phyloP scores from a whole-genome alignment of 23 red algal genomes.

The Gracilariopsis chorda region DNA sequence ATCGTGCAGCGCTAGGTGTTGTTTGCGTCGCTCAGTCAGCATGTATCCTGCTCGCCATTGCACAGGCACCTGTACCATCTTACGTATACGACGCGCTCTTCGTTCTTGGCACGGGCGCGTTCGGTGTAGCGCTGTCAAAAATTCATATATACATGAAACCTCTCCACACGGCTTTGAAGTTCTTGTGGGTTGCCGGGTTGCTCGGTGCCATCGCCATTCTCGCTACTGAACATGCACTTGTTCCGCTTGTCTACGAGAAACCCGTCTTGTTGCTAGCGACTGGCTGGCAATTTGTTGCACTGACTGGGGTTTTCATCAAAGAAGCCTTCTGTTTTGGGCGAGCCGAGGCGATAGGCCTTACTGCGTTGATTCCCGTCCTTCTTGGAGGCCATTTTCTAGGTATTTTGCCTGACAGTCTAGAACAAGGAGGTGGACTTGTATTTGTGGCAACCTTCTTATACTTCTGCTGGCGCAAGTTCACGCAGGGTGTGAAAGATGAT shows the following conservation, averaged over 20 bases:
- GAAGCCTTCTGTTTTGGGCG: conserved; percentile 91
- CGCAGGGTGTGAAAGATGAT: conserved; percentile 65
- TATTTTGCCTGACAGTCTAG: neutral
- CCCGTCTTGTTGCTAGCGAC: conserved; percentile 44
- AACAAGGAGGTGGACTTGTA: neutral
- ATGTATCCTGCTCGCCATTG: conserved; percentile 1
- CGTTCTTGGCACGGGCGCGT: neutral
- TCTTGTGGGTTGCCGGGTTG: conserved; percentile 53
- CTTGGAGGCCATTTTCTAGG: conserved; percentile 74
- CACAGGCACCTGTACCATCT: neutral
- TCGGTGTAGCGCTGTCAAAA: conserved; percentile 69
- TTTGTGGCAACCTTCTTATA: conserved; percentile 56
- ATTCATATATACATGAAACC: conserved; percentile 97
- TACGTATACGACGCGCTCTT: conserved; percentile 39
- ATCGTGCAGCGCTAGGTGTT: conserved; percentile 55
- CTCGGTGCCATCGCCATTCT: neutral
- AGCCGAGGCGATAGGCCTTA: conserved; percentile 74
- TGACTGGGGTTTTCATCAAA: conserved; percentile 94
- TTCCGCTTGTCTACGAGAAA: neutral
- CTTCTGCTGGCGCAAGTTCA: conserved; percentile 71
- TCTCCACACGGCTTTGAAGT: conserved; percentile 68
- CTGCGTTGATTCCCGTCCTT: conserved; percentile 62
- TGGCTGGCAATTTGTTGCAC: conserved; percentile 82
- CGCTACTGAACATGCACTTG: conserved; percentile 17
- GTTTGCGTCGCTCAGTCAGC: conserved; percentile 25